Percentiles rank a stretch among this genome's conserved stretches.
These are phyloP conservation scores for Alloteropsis angusta DNA, from an alignment of 202 grass and related monocot genomes.

Conservation along the genomic window DNA sequence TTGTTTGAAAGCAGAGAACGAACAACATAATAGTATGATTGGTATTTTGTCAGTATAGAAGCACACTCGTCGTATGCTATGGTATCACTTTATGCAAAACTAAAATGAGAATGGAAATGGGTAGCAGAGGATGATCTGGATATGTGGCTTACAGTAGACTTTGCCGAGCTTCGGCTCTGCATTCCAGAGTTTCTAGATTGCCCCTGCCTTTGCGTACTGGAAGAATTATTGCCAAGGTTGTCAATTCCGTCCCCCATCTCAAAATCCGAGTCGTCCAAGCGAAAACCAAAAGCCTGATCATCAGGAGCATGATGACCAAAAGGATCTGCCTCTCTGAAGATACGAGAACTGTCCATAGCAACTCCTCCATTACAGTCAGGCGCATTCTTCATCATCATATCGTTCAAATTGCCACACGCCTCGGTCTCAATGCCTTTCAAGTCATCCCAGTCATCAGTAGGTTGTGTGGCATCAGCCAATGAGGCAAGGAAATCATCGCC, in stretches of 20 bases:
- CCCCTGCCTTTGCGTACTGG: slow-evolving; percentile 10
- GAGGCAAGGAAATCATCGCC: slow-evolving; percentile 65
- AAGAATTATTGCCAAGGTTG: background rate
- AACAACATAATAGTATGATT: background rate
- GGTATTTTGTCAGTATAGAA: background rate
- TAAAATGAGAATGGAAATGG: background rate
- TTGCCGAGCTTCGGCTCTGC: slow-evolving; percentile 18
- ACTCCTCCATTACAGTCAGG: slow-evolving; percentile 20
- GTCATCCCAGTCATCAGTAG: slow-evolving; percentile 79
- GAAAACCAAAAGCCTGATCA: background rate
- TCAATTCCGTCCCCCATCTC: slow-evolving; percentile 22
- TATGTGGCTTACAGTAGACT: slow-evolving; percentile 35
- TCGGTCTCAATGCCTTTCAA: slow-evolving; percentile 71
- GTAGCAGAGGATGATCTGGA: background rate
- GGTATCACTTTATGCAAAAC: background rate
- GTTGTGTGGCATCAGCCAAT: slow-evolving; percentile 51
- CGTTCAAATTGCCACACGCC: slow-evolving; percentile 66
- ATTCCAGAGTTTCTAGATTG: background rate
- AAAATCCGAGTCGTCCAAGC: slow-evolving; percentile 31
- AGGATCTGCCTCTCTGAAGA: background rate
- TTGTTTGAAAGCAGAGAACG: background rate
- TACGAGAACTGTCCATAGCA: background rate
- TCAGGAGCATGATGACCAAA: background rate
- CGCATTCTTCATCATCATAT: slow-evolving; percentile 43
- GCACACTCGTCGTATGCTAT: background rate